Evolutionary conservation across 768 basidiomycete genomes (phyloP), one percentile per base, ranked within the genome.

Genomic region (Kwoniella newhampshirensis): DNA sequence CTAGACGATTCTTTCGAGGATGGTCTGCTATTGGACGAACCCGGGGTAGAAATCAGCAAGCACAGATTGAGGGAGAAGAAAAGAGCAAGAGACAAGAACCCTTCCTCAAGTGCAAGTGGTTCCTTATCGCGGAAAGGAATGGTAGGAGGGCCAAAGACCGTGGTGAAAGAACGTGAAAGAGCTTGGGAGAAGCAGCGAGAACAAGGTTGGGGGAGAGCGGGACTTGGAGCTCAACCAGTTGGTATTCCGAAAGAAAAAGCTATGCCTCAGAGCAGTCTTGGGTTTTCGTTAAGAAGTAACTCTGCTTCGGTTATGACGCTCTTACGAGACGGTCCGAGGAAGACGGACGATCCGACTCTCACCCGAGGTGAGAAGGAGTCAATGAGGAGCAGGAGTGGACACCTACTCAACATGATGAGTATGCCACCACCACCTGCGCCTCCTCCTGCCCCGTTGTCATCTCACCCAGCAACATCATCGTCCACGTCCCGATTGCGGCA

Each of bases 1-100:
- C 51, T 54, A 15, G 73, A 74, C 46, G 75, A 76, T 21, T 60
- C 61, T 4, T 66, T 76, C 40, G 75, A 76, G 47, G 75, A 76
- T 57, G 75, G 75, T 3, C 47, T 76, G 45, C 63, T 74, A 32
- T 50, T 76, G 13, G 64, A 70, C 25, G 61, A 71, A 46, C 70
- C 67, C 6, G 48, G 65, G 26, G 54, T 56, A 11, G 73, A 76
- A 35, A 51, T 76, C 21, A 71, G 59, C 13, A 51, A 58, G 18
- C 55, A 66, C 44, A 52, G 73, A 23, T 40, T 71, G 15, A 60
- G 48, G 35, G 55, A 28, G 37, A 53, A 45, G 57, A 59, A 51
- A 32, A 47, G 42, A 17, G 62, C 51, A 18, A 54, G 60, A 47
- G 41, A 53, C 39, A 42, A 57, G 27, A 47, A 13, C 35, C 47